These are phyloP conservation scores for Trametes gibbosa DNA, from an alignment of 768 basidiomycete genomes.

Conservation along the genomic window DNA sequence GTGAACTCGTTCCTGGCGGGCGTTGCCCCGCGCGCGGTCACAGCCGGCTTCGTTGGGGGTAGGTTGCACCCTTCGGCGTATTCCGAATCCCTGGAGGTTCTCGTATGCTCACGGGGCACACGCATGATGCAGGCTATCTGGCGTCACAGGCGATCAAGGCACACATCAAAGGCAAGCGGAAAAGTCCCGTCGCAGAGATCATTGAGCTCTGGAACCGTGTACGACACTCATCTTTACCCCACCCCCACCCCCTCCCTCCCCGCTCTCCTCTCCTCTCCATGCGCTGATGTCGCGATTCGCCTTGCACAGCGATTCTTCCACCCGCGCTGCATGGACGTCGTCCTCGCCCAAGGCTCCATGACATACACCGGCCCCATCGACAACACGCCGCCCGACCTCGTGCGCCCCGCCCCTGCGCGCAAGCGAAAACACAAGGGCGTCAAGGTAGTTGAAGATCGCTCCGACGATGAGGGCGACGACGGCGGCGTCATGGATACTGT, in stretches of 20 bases:
- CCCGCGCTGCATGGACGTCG: slow-evolving; percentile 15
- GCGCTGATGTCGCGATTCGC: background rate
- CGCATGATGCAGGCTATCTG: background rate
- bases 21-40: slow-evolving; percentile 13
- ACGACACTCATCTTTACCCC: slow-evolving; percentile 21
- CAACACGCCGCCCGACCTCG: slow-evolving; percentile 13
- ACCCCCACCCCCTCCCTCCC: no score
- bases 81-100: no score
- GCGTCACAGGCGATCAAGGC: slow-evolving; percentile 1
- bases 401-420: background rate
- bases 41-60: slow-evolving; percentile 13
- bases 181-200: slow-evolving; percentile 37
- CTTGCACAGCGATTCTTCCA: slow-evolving; percentile 19
- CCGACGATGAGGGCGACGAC: background rate
- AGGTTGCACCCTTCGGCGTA: no score
- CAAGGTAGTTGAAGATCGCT: background rate
- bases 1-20: slow-evolving; percentile 11
- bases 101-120: no score
- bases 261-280: background rate
- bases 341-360: slow-evolving; percentile 17
- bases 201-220: slow-evolving; percentile 52
- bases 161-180: slow-evolving; percentile 9
- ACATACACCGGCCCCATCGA: slow-evolving; percentile 11
- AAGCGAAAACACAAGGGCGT: background rate
- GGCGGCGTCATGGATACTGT: background rate